Evolutionary conservation across 2,329 filamentous ascomycete genomes (phyloP).

Genomic region (Westerdykella ornata): DNA sequence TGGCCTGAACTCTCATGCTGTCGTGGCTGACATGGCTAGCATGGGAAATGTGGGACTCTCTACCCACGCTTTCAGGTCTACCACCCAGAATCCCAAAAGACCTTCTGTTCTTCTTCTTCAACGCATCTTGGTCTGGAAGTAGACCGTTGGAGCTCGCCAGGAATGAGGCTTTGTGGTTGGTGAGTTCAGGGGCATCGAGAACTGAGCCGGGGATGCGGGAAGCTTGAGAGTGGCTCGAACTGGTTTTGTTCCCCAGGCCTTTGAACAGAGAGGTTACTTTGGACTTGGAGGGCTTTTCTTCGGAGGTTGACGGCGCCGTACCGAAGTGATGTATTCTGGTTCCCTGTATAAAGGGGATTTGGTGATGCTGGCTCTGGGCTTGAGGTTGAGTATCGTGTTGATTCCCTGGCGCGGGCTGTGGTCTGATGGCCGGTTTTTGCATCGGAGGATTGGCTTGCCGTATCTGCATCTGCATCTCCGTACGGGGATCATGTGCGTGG

Average conservation of each 20-base stretch:
- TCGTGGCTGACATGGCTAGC: constrained; percentile 27
- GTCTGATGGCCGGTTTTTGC: constrained; percentile 7
- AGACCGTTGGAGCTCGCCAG: constrained; percentile 22
- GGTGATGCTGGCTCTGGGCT: constrained; percentile 6
- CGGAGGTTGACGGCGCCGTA: constrained; percentile 17
- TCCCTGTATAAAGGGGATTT: too few relatives aligned
- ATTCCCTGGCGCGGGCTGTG: constrained; percentile 15
- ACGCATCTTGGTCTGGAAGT: constrained; percentile 14
- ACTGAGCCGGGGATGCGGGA: not conserved
- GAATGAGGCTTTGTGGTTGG: constrained; percentile 16
- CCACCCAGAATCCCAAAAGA: constrained; percentile 2
- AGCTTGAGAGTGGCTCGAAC: not conserved
- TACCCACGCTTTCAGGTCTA: constrained; percentile 22
- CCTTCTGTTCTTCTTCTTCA: constrained; percentile 12
- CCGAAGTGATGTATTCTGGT: constrained; percentile 10
- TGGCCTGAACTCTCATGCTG: constrained; percentile 24
- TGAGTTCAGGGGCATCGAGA: constrained; percentile 3
- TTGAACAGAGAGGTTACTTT: constrained; percentile 45
- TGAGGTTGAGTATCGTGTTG: constrained; percentile 29
- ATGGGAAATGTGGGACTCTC: constrained; percentile 17
- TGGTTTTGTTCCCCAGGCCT: constrained; percentile 11
- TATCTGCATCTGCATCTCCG: constrained; percentile 3
- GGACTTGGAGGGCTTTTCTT: constrained; percentile 22
- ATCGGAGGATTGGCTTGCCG: constrained; percentile 13
- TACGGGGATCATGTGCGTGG: constrained; percentile 5